Percentiles rank a stretch among this genome's conserved stretches.
These are phyloP conservation scores for Arabidopsis arenosa DNA, from an alignment of 345 rosid genomes.

Conservation along the genomic window DNA sequence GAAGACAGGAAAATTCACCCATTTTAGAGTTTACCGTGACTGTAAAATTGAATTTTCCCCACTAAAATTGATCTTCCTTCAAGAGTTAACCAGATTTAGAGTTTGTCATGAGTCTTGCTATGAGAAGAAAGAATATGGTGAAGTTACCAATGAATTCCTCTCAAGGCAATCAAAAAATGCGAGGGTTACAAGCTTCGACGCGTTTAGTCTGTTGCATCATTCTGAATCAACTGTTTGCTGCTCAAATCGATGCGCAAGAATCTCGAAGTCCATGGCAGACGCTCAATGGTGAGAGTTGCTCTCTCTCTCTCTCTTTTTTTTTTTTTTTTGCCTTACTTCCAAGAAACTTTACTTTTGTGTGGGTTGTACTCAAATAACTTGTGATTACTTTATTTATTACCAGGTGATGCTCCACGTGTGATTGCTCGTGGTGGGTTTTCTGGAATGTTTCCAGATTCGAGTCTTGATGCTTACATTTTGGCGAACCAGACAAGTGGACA, in stretches of 20 bases:
- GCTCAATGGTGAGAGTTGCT: slow-evolving; percentile 48
- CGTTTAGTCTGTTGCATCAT: slow-evolving; percentile 23
- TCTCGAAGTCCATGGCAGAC: slow-evolving; percentile 57
- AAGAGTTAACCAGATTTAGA: background rate
- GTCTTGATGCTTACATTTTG: slow-evolving; percentile 48
- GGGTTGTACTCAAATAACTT: too few species aligned
- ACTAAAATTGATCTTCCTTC: background rate
- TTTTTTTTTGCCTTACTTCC: background rate
- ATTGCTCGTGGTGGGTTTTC: slow-evolving; percentile 87
- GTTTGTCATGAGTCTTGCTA: background rate
- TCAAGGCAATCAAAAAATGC: background rate
- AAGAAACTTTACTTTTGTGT: background rate
- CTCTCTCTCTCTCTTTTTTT: background rate
- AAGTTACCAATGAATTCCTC: slow-evolving; percentile 8
- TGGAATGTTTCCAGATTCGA: slow-evolving; percentile 75
- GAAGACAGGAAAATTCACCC: background rate
- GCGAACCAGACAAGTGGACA: slow-evolving; percentile 42
- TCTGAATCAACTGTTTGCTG: slow-evolving; percentile 36
- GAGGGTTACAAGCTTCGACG: background rate
- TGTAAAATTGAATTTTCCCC: background rate
- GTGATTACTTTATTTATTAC: too few species aligned
- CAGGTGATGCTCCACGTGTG: slow-evolving; percentile 67
- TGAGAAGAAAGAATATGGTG: background rate
- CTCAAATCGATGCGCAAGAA: slow-evolving; percentile 56
- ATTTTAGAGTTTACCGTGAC: background rate